Evolutionary conservation across 306 rosid genomes (phyloP).

Genomic region (Begonia fuchsioides): DNA sequence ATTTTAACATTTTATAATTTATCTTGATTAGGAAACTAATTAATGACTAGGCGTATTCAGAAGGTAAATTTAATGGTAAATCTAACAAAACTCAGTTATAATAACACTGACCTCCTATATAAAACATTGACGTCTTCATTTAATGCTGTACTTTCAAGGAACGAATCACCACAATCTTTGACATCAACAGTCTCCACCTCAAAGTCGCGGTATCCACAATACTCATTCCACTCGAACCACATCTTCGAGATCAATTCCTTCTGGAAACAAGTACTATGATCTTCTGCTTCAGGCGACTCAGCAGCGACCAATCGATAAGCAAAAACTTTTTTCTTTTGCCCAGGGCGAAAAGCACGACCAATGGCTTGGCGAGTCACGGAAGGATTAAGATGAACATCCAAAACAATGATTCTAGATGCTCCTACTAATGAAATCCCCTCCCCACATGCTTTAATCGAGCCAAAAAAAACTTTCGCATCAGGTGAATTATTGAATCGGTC

Average conservation of each 20-base stretch:
- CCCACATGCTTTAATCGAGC: conserved; percentile 96
- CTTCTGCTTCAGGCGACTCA: conserved; percentile 74
- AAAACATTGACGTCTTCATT: conserved; percentile 50
- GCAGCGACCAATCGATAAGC: conserved; percentile 68
- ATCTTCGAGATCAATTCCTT: conserved; percentile 69
- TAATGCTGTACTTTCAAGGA: conserved; percentile 42
- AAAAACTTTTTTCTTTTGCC: conserved; percentile 62
- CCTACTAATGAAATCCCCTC: conserved; percentile 96
- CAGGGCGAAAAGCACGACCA: conserved; percentile 94
- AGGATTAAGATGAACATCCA: conserved; percentile 85
- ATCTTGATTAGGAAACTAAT: too few relatives aligned
- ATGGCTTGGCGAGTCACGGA: conserved; percentile 94
- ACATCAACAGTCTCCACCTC: conserved; percentile 36
- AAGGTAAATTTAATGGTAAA: background rate
- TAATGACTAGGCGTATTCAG: too few relatives aligned
- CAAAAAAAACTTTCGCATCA: conserved; percentile 71
- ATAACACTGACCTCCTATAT: conserved; percentile 51
- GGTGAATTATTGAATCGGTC: conserved; percentile 64
- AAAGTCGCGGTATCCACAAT: conserved; percentile 46
- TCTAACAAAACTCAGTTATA: too few relatives aligned
- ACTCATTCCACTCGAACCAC: conserved; percentile 98
- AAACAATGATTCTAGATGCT: conserved; percentile 66
- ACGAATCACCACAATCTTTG: conserved; percentile 56
- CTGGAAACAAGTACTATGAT: conserved; percentile 54
- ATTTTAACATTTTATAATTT: too few relatives aligned